Evolutionary conservation across 371 early-diverging fungal genomes (phyloP), one percentile per base, ranked within the genome.

Genomic region (Rhizopus sp.): DNA sequence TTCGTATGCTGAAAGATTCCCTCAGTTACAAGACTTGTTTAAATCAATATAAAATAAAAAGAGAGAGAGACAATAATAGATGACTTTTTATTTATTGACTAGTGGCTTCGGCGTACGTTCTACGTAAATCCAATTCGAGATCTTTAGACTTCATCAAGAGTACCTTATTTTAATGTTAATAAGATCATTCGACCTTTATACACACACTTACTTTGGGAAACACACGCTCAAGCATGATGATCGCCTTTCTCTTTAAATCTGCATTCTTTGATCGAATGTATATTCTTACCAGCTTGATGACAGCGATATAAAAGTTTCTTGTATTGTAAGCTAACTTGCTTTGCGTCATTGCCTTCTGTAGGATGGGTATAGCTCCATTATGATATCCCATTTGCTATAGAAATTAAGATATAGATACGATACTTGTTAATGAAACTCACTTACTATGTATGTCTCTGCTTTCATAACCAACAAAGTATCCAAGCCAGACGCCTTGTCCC

Each of bases 281-380:
- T 0, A 56, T 59, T 44, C 64, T 65, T 33, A 61, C 34, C 7
- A 68, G n/a, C 35, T 56, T 58, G 29, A 68, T 59, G 9, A 42
- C 32, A 7, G 65, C 59, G 15, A 39, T 54, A 48, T 50, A 64
- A 37, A 64, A 68, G 7, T 46, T 46, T 35, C 57, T 53, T 34
- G 68, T 53, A 49, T 71, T 62, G 15, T 35, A 31, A 29, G 51
- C 42, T 10, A 37, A 17, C 23, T 35, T 48, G 12, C 49, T 52
- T 37, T 37, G 33, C 15, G 50, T 30, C 49, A 62, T 57, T 1
- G 71, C 64, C 33, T 64, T 39, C 13, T 30, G 41, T 5, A 64
- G 53, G 37, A 64, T 55, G n/a, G 55, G 51, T 9, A 57, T 61
- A 17, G 68, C 62, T 23, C 55, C 41, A 23, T 59, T 29, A 10